Base-by-base conservation (phyloP, 1,284 basidiomycete species). In the Pseudozyma pruni region DNA sequence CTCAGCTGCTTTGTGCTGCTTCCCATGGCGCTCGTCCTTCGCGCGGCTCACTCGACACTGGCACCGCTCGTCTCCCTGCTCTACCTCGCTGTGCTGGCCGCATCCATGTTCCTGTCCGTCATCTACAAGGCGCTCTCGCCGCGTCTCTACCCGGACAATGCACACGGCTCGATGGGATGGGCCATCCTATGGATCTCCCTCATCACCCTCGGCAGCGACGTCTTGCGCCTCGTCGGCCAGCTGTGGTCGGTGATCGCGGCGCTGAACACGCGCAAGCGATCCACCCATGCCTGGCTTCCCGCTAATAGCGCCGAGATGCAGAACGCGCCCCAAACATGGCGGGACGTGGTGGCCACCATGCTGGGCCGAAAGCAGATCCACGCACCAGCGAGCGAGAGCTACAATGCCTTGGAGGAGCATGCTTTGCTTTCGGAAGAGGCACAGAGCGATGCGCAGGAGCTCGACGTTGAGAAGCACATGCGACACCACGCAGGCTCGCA, bases 71-170 rank as follows among this genome's bases (percentile, higher is more conserved):
- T 61, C 10, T 67, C 72, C 6, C 53, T 76, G 7, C 27, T 77
- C 33, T 80, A 80, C 59, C 58, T 81, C 5, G 47, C 37, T 9
- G 23, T 67, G 8, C 52, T 80, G 10, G 67, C 58, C 16, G 42
- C 33, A 3, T 74, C 75, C 42, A 51, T 80, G 34, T 37, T 80
- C 27, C 25, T 79, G 8, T 74, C 72, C 14, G 49, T 64, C 19
- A 46, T 79, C 23, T 81, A 81, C 74, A 78, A 78, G 59, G 73
- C 76, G 1, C 50, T 79, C 7, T 62, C 72, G 2, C 78, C 79
- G 8, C 44, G 55, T 16, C 70, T 81, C 19, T 81, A 80, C 46
- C 72, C 78, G 8, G 57, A 67, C 8, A 81, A 77, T 37, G 51
- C 67, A 17, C 70, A 79, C 50, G 72, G 70, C 8, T 60, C 57